phyloP scores from a whole-genome alignment of 2,329 filamentous ascomycete genomes.

The Bipolaris cookei region DNA sequence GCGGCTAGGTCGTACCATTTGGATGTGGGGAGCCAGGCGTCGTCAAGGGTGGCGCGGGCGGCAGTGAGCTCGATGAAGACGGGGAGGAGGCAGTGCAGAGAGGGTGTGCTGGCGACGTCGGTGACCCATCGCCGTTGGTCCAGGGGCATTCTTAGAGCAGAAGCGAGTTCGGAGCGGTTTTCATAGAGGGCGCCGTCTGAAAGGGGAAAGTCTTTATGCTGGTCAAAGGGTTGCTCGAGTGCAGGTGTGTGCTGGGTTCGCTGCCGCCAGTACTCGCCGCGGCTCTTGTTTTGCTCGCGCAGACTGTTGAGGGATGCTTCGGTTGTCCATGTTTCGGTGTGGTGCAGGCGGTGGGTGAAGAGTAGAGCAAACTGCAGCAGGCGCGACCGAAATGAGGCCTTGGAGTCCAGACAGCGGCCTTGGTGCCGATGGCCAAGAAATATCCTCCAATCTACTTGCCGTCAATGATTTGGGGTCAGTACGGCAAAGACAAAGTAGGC shows the following conservation, averaged over 20 bases:
- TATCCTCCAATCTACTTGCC: slow-evolving; percentile 50
- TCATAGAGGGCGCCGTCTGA: slow-evolving; percentile 35
- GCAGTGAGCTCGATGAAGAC: slow-evolving; percentile 61
- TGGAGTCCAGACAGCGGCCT: slow-evolving; percentile 42
- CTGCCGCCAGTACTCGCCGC: slow-evolving; percentile 38
- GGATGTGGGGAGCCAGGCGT: slow-evolving; percentile 44
- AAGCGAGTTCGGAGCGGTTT: slow-evolving; percentile 36
- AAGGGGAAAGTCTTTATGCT: slow-evolving; percentile 36
- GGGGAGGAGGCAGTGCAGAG: slow-evolving; percentile 53
- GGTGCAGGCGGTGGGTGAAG: slow-evolving; percentile 53
- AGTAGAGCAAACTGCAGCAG: slow-evolving; percentile 57
- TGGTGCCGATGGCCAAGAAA: slow-evolving; percentile 53
- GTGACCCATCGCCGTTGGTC: slow-evolving; percentile 35
- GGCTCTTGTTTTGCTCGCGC: slow-evolving; percentile 45
- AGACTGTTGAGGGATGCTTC: slow-evolving; percentile 45
- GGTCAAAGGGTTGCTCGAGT: slow-evolving; percentile 33
- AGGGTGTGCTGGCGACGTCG: slow-evolving; percentile 48
- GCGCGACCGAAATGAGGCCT: slow-evolving; percentile 56
- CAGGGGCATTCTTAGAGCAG: slow-evolving; percentile 33
- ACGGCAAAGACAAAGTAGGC: neutral
- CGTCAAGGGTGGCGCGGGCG: slow-evolving; percentile 39
- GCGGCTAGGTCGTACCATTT: slow-evolving; percentile 56
- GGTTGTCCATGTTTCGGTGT: slow-evolving; percentile 48
- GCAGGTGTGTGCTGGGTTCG: slow-evolving; percentile 31
- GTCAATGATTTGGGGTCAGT: neutral